These are phyloP conservation scores for Pilaira anomala DNA, from an alignment of 192 early-diverging fungal genomes.

Conservation along the genomic window DNA sequence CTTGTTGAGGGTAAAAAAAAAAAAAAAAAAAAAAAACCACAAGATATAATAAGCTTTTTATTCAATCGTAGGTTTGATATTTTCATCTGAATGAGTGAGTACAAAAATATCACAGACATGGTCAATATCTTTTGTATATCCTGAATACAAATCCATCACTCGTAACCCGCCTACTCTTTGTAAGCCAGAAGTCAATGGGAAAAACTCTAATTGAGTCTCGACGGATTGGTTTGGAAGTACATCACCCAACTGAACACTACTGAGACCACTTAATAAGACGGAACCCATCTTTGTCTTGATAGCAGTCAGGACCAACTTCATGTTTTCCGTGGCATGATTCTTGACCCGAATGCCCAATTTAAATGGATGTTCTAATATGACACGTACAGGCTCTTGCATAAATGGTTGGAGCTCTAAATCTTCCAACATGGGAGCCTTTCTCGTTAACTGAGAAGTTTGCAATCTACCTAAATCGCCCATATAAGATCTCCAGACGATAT, in stretches of 20 bases:
- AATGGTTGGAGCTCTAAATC: conserved; percentile 63
- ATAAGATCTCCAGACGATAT: conserved; percentile 92
- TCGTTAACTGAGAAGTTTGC: conserved; percentile 88
- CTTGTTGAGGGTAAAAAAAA: too few species aligned
- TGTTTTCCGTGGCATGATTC: conserved; percentile 48
- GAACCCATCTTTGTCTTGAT: conserved; percentile 77
- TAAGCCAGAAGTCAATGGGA: conserved; percentile 78
- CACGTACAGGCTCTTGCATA: conserved; percentile 9
- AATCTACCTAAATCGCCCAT: conserved; percentile 86
- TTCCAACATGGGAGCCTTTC: conserved; percentile 76
- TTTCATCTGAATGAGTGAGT: conserved; percentile 9
- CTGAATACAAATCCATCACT: conserved; percentile 65
- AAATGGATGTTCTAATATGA: conserved; percentile 65
- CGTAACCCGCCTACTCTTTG: conserved; percentile 82
- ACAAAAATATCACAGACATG: conserved; percentile 76
- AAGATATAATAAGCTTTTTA: too few species aligned
- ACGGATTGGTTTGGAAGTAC: conserved; percentile 54
- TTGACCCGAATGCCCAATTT: conserved; percentile 55
- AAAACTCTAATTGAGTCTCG: conserved; percentile 73
- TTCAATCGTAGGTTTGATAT: too few species aligned
- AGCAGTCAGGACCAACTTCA: conserved; percentile 61
- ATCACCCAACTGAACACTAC: conserved; percentile 58
- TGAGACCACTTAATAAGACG: conserved; percentile 63
- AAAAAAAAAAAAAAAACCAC: too few species aligned
- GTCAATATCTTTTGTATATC: conserved; percentile 76